Evolutionary conservation across 495 filamentous ascomycete species (phyloP).

Genomic region (Hypoxylon fragiforme): DNA sequence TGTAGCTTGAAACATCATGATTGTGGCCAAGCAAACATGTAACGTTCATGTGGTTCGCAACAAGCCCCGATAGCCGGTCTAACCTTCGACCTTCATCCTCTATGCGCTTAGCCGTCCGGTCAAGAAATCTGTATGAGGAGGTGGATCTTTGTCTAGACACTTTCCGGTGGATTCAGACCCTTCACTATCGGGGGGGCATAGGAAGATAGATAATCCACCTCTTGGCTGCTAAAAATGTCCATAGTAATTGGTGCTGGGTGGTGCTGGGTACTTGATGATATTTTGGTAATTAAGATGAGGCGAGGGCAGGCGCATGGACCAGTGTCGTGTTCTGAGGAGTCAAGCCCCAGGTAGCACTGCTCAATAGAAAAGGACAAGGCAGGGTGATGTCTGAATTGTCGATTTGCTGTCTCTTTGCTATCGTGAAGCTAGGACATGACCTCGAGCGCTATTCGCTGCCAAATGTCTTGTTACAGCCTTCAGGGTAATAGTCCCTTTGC

Average conservation of each 20-base stretch:
- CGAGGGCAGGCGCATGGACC: slow-evolving; percentile 21
- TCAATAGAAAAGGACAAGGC: slow-evolving; percentile 35
- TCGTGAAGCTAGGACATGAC: slow-evolving; percentile 59
- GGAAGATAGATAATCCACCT: slow-evolving; percentile 22
- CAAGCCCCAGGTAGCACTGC: slow-evolving; percentile 32
- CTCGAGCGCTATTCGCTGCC: slow-evolving; percentile 55
- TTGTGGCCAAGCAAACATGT: slow-evolving; percentile 26
- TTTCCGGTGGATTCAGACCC: slow-evolving; percentile 1
- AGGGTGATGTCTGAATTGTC: slow-evolving; percentile 41
- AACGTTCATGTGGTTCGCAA: slow-evolving; percentile 15
- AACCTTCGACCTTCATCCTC: slow-evolving; percentile 19
- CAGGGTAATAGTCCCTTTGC: slow-evolving; percentile 36
- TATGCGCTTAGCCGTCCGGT: slow-evolving; percentile 17
- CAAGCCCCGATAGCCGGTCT: slow-evolving; percentile 9
- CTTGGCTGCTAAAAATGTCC: slow-evolving; percentile 20
- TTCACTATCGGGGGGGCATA: slow-evolving; percentile 11
- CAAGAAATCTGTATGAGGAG: slow-evolving; percentile 4
- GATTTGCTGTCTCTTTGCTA: slow-evolving; percentile 59
- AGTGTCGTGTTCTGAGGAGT: slow-evolving; percentile 28
- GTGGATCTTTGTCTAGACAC: slow-evolving; percentile 9
- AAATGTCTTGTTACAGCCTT: slow-evolving; percentile 47
- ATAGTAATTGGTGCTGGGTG: slow-evolving; percentile 15
- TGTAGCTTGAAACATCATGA: slow-evolving; percentile 11
- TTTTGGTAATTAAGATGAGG: slow-evolving; percentile 26
- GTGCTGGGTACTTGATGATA: slow-evolving; percentile 8